Percentiles rank a stretch among this genome's conserved stretches.
Evolutionary conservation across 192 early-diverging fungal species (phyloP).

Genomic region (Backusella macrospora): DNA sequence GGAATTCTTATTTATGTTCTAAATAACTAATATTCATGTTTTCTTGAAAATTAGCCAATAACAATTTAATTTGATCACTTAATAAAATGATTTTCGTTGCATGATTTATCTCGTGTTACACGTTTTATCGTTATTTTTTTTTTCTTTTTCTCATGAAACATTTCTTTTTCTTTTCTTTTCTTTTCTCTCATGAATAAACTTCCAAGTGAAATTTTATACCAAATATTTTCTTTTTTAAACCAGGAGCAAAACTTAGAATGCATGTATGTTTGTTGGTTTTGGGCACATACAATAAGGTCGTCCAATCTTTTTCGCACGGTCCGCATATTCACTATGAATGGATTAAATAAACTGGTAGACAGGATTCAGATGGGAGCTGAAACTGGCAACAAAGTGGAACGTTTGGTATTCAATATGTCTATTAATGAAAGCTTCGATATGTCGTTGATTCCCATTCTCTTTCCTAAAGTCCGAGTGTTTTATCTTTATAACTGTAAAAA

Average conservation of each 20-base stretch:
- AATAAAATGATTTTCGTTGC: not conserved
- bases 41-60: not conserved
- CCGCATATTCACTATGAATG: not conserved
- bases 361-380: not conserved
- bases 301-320: slow-evolving; percentile 9
- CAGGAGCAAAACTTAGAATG: slow-evolving; percentile 10
- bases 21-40: not conserved
- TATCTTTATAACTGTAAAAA: slow-evolving; percentile 6
- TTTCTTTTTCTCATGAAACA: slow-evolving; percentile 4
- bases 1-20: not conserved
- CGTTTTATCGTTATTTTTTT: not conserved
- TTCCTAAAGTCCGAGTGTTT: not conserved
- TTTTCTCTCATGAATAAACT: slow-evolving; percentile 1
- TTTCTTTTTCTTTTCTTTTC: not conserved
- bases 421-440: not conserved
- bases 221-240: not conserved
- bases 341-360: not conserved
- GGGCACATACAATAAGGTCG: not conserved
- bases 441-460: not conserved
- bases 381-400: not conserved
- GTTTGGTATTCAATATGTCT: not conserved
- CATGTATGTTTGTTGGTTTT: not conserved
- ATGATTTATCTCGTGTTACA: slow-evolving; percentile 3
- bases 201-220: slow-evolving; percentile 4
- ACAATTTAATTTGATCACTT: not conserved